Evolutionary conservation across 768 basidiomycete genomes (phyloP).

Genomic region (Paxillus ammoniavirescens): DNA sequence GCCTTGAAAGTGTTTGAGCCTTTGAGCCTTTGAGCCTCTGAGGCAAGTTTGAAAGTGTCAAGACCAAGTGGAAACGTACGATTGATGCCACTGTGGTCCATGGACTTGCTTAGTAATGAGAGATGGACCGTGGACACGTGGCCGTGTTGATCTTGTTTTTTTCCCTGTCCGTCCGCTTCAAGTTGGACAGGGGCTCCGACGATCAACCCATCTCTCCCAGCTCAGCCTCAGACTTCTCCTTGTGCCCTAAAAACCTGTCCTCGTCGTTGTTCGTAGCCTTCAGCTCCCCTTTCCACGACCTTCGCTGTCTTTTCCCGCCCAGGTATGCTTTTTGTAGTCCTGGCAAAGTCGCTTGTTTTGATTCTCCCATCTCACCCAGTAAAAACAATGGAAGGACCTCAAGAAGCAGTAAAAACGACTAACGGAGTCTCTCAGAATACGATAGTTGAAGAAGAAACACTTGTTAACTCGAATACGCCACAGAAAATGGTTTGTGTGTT

Average conservation of each 20-base stretch:
- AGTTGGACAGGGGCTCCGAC: constrained; percentile 36
- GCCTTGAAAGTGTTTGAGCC: neutral
- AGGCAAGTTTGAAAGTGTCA: neutral
- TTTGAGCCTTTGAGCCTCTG: neutral
- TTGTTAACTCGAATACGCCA: constrained; percentile 23
- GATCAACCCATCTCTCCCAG: constrained; percentile 32
- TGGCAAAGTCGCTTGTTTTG: constrained; percentile 3
- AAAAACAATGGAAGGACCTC: constrained; percentile 33
- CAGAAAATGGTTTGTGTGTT: constrained; percentile 30
- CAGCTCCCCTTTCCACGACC: neutral
- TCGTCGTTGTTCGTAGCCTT: constrained; percentile 7
- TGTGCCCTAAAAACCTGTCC: constrained; percentile 14
- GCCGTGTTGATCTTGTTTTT: constrained; percentile 33
- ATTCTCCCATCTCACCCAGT: constrained; percentile 30
- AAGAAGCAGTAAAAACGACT: constrained; percentile 20
- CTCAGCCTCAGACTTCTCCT: constrained; percentile 10
- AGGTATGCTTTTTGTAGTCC: constrained; percentile 13
- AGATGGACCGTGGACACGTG: constrained; percentile 29
- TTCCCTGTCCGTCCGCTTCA: constrained; percentile 31
- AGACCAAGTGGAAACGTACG: neutral
- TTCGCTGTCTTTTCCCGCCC: neutral
- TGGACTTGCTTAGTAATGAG: constrained; percentile 24
- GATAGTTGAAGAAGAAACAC: constrained; percentile 19
- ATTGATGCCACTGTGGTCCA: constrained; percentile 13
- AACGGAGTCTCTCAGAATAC: constrained; percentile 5